Evolutionary conservation across 495 filamentous ascomycete genomes (phyloP).

Genomic region (Aspergillus campestris): DNA sequence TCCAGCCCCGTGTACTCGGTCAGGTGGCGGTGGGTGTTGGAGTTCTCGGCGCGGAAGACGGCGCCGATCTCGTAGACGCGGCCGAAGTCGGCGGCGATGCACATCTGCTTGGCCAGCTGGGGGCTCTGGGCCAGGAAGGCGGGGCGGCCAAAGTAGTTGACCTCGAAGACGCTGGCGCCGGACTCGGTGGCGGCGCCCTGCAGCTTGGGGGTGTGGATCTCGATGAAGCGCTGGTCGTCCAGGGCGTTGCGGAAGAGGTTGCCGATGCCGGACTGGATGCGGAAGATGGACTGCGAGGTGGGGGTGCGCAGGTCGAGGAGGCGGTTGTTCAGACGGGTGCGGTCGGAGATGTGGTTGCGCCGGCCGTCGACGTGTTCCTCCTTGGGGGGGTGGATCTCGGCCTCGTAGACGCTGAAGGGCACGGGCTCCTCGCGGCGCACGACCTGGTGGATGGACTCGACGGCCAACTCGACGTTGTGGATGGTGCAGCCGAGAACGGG

Average conservation of each 20-base stretch:
- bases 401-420: slow-evolving; percentile 57
- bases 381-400: slow-evolving; percentile 43
- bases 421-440: slow-evolving; percentile 47
- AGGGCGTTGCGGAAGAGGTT: slow-evolving; percentile 72
- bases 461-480: slow-evolving; percentile 46
- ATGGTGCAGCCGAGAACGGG: slow-evolving; percentile 48
- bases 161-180: slow-evolving; percentile 81
- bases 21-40: slow-evolving; percentile 88
- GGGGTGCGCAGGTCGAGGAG: slow-evolving; percentile 81
- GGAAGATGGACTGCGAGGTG: slow-evolving; percentile 81
- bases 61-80: slow-evolving; percentile 83
- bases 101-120: slow-evolving; percentile 91
- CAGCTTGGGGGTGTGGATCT: slow-evolving; percentile 83
- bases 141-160: slow-evolving; percentile 75
- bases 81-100: slow-evolving; percentile 80
- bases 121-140: slow-evolving; percentile 86
- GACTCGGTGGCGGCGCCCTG: slow-evolving; percentile 87
- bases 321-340: slow-evolving; percentile 72
- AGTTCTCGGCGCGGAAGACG: slow-evolving; percentile 91
- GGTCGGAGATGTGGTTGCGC: slow-evolving; percentile 53
- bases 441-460: slow-evolving; percentile 46
- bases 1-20: slow-evolving; percentile 95
- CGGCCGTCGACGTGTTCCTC: slow-evolving; percentile 38
- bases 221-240: slow-evolving; percentile 63
- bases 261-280: slow-evolving; percentile 62